These are phyloP conservation scores for Phialophora chinensis DNA, from an alignment of 2,329 filamentous ascomycete genomes.

Conservation along the genomic window DNA sequence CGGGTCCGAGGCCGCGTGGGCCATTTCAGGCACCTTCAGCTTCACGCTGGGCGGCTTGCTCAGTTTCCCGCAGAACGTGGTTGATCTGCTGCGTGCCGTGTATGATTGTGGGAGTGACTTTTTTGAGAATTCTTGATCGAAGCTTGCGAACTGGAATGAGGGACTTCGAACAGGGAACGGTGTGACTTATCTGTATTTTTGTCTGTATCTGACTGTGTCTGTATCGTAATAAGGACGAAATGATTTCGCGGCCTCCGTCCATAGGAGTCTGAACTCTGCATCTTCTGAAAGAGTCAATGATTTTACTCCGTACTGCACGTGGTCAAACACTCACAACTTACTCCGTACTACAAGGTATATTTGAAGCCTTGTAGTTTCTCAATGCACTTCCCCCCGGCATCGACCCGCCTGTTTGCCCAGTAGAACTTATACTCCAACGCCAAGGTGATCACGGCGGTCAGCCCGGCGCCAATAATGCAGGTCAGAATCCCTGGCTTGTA, in stretches of 20 bases:
- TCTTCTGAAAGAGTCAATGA: no score
- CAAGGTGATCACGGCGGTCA: constrained; percentile 27
- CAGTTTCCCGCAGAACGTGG: neutral
- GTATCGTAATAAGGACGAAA: neutral
- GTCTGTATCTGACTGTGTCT: neutral
- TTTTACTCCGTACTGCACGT: no score
- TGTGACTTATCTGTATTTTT: neutral
- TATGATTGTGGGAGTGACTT: neutral
- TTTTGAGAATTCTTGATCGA: neutral
- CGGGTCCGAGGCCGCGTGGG: neutral
- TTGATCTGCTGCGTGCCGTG: neutral
- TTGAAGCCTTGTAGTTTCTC: constrained; percentile 54
- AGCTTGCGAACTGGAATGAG: neutral
- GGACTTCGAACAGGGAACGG: neutral
- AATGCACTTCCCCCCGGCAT: constrained; percentile 54
- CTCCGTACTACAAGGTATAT: constrained; percentile 41
- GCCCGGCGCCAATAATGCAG: constrained; percentile 24
- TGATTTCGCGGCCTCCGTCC: neutral
- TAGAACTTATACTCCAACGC: constrained; percentile 29
- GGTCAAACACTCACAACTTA: no score
- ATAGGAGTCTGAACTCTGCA: no score
- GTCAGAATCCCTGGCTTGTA: constrained; percentile 46
- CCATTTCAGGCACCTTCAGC: neutral
- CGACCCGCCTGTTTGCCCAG: constrained; percentile 38
- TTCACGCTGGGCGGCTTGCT: neutral